Base-by-base conservation (phyloP, 495 filamentous ascomycete species). In the Daldinia vernicosa region DNA sequence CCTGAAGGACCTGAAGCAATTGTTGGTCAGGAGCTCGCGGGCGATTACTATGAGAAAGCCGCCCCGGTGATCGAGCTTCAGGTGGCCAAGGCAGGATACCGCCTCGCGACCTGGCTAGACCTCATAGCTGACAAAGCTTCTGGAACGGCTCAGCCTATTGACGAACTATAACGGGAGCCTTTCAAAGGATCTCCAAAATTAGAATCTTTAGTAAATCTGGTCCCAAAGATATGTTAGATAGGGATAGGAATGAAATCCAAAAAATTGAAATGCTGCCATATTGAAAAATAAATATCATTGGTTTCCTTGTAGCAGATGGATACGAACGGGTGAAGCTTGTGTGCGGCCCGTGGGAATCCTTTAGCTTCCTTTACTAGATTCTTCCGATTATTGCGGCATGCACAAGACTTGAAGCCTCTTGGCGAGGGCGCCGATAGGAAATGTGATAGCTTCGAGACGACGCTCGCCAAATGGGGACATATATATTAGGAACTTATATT, bases 1-100 rank as follows among this genome's bases (percentile, higher is more conserved):
- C 86, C 87, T 2, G 75, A 83, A 17, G 89, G 87, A 1, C 79
- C 82, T 4, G 74, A 80, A 3, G 85, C 80, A 8, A 84, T 91
- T 28, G 70, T 74, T 2, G 85, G 84, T 6, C 76, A 86, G 71
- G 90, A 93, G 72, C 76, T 93, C 24, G 83, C 83, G 55, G 84
- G 83, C 0, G 79, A 80, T 6, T 94, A 94, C 78, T 91, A 89
- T 74, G 80, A 90, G 51, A 81, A 81, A 17, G 86, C 89, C 14
- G 79, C 85, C 17, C 86, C 85, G 19, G 85, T 91, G 51, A 83
- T 95, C 43, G 88, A 95, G 81, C 67, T 88, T 68, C 88, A 92
- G 78, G 85, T 97, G 72, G 92, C 91, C 2, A 90, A 88, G 75
- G 92, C 88, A 9, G 92, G 92, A 11, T 93, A 89, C 70, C 85